Percentiles rank a stretch among this genome's conserved stretches.
These are phyloP conservation scores for Elsinoe australis DNA, from an alignment of 2,329 filamentous ascomycete genomes.

Conservation along the genomic window DNA sequence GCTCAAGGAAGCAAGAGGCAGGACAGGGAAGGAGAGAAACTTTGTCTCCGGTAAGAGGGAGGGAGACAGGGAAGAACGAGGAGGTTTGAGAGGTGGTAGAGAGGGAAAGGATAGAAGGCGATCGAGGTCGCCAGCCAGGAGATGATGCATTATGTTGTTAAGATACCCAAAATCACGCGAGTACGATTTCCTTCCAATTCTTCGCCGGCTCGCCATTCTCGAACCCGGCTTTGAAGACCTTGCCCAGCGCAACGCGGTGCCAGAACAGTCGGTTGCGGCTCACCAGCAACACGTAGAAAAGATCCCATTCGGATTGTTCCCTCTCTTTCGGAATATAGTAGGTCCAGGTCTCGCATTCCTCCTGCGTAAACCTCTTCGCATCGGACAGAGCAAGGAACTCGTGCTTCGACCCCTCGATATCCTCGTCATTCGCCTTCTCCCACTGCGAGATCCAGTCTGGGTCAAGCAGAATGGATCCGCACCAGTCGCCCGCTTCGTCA, in stretches of 20 bases:
- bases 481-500: conserved; percentile 30
- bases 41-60: conserved; percentile 3
- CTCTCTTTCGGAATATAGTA: conserved; percentile 32
- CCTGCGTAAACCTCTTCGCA: conserved; percentile 29
- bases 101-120: background rate
- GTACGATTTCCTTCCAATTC: conserved; percentile 26
- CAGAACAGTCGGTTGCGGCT: conserved; percentile 23
- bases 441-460: background rate
- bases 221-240: conserved; percentile 31
- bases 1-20: conserved; percentile 1
- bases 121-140: too few relatives aligned
- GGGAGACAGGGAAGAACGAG: background rate
- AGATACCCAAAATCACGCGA: background rate
- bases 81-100: background rate
- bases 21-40: conserved; percentile 1
- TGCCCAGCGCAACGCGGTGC: conserved; percentile 30
- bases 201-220: conserved; percentile 14
- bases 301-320: conserved; percentile 30
- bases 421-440: conserved; percentile 20
- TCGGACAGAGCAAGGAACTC: conserved; percentile 33
- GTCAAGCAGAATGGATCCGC: conserved; percentile 28
- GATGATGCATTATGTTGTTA: conserved; percentile 6
- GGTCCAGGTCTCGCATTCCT: conserved; percentile 31
- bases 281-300: conserved; percentile 32
- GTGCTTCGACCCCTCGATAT: conserved; percentile 11